Evolutionary conservation across 768 basidiomycete genomes (phyloP).

Genomic region (Rhodotorula paludigena): DNA sequence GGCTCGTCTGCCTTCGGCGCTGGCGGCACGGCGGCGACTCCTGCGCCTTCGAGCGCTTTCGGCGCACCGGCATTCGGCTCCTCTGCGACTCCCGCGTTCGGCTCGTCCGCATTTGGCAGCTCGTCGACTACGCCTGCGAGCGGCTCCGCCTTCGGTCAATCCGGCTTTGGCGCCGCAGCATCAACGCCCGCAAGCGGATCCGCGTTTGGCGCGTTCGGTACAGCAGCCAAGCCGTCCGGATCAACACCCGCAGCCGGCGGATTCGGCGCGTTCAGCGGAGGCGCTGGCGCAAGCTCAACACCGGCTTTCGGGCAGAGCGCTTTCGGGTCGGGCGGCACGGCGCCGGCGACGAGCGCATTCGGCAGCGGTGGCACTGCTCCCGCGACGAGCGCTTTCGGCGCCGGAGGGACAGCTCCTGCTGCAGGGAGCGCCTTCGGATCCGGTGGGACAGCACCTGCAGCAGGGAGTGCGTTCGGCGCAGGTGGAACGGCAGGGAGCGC

Average conservation of each 20-base stretch:
- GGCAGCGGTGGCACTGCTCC: conserved; percentile 6
- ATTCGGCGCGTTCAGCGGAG: conserved; percentile 5
- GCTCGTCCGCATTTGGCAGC: conserved; percentile 19
- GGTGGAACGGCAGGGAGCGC: conserved; percentile 16
- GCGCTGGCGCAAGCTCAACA: background rate
- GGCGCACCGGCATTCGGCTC: conserved; percentile 13
- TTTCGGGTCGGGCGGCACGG: conserved; percentile 7
- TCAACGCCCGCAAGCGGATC: conserved; percentile 2
- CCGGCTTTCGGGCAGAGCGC: conserved; percentile 19
- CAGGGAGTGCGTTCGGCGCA: conserved; percentile 14
- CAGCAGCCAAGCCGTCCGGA: conserved; percentile 11
- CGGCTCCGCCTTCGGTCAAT: conserved; percentile 9
- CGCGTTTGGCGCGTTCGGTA: conserved; percentile 18
- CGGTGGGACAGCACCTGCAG: background rate
- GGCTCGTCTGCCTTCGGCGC: background rate
- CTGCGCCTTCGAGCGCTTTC: background rate
- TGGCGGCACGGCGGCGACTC: background rate
- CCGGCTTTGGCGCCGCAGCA: conserved; percentile 7
- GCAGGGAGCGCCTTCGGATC: conserved; percentile 4
- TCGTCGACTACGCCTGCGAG: background rate
- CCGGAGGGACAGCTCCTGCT: background rate
- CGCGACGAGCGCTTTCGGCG: background rate
- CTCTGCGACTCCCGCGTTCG: conserved; percentile 3
- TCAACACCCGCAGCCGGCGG: background rate
- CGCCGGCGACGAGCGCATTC: background rate